A percentile compares a stretch with the other conserved stretches of the same genome.
These are phyloP conservation scores for Triticum urartu DNA, from an alignment of 176 grass and related monocot genomes.

Conservation along the genomic window DNA sequence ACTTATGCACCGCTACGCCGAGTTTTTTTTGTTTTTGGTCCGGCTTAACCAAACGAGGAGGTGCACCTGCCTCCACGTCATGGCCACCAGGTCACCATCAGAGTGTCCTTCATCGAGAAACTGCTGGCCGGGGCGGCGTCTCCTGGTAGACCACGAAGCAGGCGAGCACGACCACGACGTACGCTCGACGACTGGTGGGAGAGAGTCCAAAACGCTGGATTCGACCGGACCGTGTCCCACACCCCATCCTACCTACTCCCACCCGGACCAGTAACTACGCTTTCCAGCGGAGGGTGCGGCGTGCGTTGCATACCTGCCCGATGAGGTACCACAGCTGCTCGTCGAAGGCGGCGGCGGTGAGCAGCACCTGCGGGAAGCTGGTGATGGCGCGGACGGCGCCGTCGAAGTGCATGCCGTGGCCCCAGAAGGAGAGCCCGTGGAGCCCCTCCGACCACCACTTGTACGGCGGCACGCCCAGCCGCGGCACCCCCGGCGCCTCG, in stretches of 20 bases:
- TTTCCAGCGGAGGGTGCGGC: background rate
- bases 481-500: slow-evolving; percentile 33
- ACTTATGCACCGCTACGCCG: too few relatives aligned
- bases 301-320: slow-evolving; percentile 45
- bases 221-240: too few relatives aligned
- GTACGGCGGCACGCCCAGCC: slow-evolving; percentile 65
- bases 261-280: background rate
- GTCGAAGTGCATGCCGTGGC: slow-evolving; percentile 51
- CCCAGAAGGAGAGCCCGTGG: slow-evolving; percentile 73
- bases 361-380: slow-evolving; percentile 80
- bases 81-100: too few relatives aligned
- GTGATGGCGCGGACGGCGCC: slow-evolving; percentile 42
- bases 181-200: too few relatives aligned
- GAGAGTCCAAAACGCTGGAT: too few relatives aligned
- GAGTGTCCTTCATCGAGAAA: too few relatives aligned
- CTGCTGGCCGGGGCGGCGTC: too few relatives aligned
- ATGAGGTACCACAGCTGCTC: slow-evolving; percentile 59
- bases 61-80: too few relatives aligned
- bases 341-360: slow-evolving; percentile 75
- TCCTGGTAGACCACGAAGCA: too few relatives aligned
- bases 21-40: too few relatives aligned
- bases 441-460: slow-evolving; percentile 87
- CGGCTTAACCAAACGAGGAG: too few relatives aligned
- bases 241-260: background rate
- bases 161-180: background rate